Conservation (phyloP, 116 monocot genomes). For the Cymodocea nodosa region DNA sequence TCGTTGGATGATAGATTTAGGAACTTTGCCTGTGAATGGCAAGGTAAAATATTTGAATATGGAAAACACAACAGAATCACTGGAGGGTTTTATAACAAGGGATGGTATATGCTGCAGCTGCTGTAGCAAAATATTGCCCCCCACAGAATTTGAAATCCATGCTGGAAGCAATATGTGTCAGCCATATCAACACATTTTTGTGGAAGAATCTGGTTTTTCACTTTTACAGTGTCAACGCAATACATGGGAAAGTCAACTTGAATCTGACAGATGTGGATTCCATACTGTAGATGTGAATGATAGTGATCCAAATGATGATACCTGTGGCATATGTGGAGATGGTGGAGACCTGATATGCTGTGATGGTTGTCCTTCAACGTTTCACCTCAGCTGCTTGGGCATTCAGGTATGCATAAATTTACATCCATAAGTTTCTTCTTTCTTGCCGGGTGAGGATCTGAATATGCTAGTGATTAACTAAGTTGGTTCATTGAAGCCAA, state of each 20-base stretch:
- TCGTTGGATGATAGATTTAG: slow-evolving; percentile 90
- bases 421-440: too few species aligned
- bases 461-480: too few species aligned
- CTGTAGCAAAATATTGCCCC: slow-evolving; percentile 55
- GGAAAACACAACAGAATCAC: slow-evolving; percentile 22
- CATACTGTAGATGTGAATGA: slow-evolving; percentile 24
- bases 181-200: slow-evolving; percentile 52
- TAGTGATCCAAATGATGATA: slow-evolving; percentile 95
- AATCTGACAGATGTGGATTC: slow-evolving; percentile 32
- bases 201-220: slow-evolving; percentile 37
- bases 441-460: too few species aligned
- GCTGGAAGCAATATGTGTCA: slow-evolving; percentile 70
- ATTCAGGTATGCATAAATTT: slow-evolving; percentile 44
- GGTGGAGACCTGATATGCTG: slow-evolving; percentile 93
- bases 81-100: slow-evolving; percentile 64
- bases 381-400: slow-evolving; percentile 72
- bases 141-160: slow-evolving; percentile 81
- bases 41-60: slow-evolving; percentile 85
- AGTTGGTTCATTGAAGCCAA: too few species aligned
- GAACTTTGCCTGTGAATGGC: slow-evolving; percentile 34
- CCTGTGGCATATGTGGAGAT: slow-evolving; percentile 95
- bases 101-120: slow-evolving; percentile 86
- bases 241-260: slow-evolving; percentile 64
- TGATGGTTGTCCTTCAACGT: slow-evolving; percentile 93
- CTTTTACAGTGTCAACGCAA: slow-evolving; percentile 50